Conservation (phyloP, 2,329 filamentous ascomycete genomes). For the Trichophaea hybrida region DNA sequence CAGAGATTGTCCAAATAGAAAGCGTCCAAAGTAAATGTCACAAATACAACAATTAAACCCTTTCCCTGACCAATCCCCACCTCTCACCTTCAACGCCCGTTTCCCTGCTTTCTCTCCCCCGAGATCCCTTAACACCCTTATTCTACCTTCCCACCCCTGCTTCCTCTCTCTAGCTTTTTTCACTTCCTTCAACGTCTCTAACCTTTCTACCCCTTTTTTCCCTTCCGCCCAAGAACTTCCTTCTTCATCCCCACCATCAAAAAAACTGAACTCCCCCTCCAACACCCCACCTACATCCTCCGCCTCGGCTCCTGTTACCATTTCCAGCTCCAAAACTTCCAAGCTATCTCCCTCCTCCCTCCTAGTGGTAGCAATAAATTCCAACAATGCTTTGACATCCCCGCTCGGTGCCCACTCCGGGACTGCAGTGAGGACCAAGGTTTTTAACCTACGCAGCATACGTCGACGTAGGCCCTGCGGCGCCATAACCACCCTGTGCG, state of each 20-base stretch:
- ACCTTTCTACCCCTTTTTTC: slow-evolving; percentile 2
- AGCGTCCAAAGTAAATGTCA: not conserved
- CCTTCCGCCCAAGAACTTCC: not conserved
- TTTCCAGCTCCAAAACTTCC: slow-evolving; percentile 15
- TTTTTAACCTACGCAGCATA: slow-evolving; percentile 13
- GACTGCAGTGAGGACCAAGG: slow-evolving; percentile 15
- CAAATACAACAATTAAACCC: slow-evolving; percentile 2
- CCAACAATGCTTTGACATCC: not conserved
- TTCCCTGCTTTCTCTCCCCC: slow-evolving; percentile 11
- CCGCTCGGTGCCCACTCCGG: slow-evolving; percentile 1
- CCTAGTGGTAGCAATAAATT: not conserved
- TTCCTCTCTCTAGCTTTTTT: slow-evolving; percentile 10
- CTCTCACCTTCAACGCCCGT: slow-evolving; percentile 13
- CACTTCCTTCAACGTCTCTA: slow-evolving; percentile 6
- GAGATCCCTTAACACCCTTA: slow-evolving; percentile 15
- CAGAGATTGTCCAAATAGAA: not conserved
- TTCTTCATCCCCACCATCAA: not conserved
- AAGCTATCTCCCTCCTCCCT: not conserved
- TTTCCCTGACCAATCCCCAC: slow-evolving; percentile 17
- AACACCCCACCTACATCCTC: not conserved
- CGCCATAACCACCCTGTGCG: slow-evolving; percentile 4
- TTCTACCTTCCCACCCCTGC: slow-evolving; percentile 12
- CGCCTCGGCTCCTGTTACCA: slow-evolving; percentile 1
- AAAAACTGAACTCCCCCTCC: slow-evolving; percentile 5
- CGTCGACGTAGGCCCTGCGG: slow-evolving; percentile 4